Conservation (phyloP, 768 basidiomycete species). For the Leccinum imitatum region DNA sequence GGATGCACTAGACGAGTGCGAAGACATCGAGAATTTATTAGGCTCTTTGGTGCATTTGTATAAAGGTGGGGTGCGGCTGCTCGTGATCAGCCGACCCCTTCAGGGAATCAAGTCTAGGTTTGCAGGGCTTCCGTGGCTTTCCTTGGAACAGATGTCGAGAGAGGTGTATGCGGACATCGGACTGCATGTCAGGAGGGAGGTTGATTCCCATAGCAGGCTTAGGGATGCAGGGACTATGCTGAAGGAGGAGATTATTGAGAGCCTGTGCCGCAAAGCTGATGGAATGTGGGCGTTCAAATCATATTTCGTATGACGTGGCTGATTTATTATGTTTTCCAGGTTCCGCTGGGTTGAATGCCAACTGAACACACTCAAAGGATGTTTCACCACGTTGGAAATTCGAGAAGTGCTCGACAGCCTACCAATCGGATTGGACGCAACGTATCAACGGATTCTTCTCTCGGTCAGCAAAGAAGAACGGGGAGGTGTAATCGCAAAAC, state of each 20-base stretch:
- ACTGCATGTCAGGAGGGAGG: slow-evolving; percentile 2
- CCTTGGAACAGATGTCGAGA: slow-evolving; percentile 1
- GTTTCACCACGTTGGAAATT: background rate
- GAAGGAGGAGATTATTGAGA: slow-evolving; percentile 4
- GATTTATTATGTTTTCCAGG: background rate
- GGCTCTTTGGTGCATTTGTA: background rate
- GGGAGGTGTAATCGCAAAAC: background rate
- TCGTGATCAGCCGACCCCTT: slow-evolving; percentile 5
- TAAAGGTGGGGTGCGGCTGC: slow-evolving; percentile 1
- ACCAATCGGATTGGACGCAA: background rate
- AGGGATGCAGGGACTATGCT: background rate
- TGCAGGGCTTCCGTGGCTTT: background rate
- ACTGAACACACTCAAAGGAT: background rate
- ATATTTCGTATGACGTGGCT: accelerated
- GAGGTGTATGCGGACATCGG: slow-evolving; percentile 10
- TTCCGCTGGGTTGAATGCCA: background rate
- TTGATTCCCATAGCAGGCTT: slow-evolving; percentile 11
- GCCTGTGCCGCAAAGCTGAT: background rate
- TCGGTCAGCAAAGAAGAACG: background rate
- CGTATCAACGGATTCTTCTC: background rate
- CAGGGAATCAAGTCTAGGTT: slow-evolving; percentile 10
- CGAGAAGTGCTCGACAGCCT: background rate
- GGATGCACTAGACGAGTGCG: slow-evolving; percentile 21
- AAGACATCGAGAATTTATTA: slow-evolving; percentile 5
- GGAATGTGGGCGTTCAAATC: slow-evolving; percentile 8